A percentile compares a stretch with the other conserved stretches of the same genome.
Conservation (phyloP, 2,329 filamentous ascomycete genomes). For the Arthrobotrys entomopaga region DNA sequence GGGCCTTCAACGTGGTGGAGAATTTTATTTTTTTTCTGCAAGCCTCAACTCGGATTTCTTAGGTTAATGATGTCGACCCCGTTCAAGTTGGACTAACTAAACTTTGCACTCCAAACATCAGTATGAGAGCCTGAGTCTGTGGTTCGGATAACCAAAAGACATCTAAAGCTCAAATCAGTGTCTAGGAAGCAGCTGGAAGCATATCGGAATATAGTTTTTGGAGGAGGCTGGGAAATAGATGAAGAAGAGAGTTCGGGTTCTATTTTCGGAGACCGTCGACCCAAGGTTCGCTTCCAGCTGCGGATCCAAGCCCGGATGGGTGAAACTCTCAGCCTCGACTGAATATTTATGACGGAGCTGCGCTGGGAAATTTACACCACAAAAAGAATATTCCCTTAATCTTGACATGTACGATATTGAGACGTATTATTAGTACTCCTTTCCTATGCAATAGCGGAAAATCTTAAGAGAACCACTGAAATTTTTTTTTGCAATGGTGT, state of each 20-base stretch:
- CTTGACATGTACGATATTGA: conserved; percentile 1
- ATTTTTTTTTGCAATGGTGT: neutral
- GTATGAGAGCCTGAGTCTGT: neutral
- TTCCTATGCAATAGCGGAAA: neutral
- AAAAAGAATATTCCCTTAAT: neutral
- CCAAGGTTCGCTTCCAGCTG: conserved; percentile 30
- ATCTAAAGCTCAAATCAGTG: conserved; percentile 30
- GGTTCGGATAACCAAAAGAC: conserved; percentile 30
- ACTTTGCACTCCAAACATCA: neutral
- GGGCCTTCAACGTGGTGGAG: conserved; percentile 5
- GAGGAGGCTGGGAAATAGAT: conserved; percentile 9
- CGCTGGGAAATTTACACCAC: conserved; percentile 13
- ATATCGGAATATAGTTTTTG: neutral
- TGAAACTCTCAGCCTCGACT: conserved; percentile 1
- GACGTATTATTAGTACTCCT: neutral
- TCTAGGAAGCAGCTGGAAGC: neutral
- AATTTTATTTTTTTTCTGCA: neutral
- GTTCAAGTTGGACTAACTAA: neutral
- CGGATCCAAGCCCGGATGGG: conserved; percentile 6
- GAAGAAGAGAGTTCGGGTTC: neutral
- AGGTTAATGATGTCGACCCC: neutral
- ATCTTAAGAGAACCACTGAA: neutral
- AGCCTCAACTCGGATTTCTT: neutral
- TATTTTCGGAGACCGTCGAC: conserved; percentile 48
- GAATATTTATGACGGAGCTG: neutral